These are phyloP conservation scores for Peronospora destructor DNA, from an alignment of 352 stramenopile species.

Conservation along the genomic window DNA sequence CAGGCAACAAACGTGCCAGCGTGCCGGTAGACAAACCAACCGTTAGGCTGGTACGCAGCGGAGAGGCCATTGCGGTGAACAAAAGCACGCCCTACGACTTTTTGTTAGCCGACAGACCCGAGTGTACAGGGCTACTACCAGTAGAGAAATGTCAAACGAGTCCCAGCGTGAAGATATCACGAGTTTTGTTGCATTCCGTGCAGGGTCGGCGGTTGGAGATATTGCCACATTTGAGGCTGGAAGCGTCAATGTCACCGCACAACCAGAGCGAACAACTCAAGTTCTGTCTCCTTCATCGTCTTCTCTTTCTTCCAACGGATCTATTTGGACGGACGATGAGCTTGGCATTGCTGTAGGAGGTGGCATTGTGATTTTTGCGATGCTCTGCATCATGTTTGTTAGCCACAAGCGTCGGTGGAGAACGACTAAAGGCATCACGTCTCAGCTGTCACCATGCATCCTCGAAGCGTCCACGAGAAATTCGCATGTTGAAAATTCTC, in stretches of 20 bases:
- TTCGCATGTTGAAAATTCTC: conserved; percentile 3
- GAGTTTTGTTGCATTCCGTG: conserved; percentile 10
- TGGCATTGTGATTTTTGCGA: conserved; percentile 14
- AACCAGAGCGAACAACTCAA: conserved; percentile 16
- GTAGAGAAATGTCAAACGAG: conserved; percentile 8
- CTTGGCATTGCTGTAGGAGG: conserved; percentile 23
- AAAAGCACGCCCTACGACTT: conserved; percentile 5
- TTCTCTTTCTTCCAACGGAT: conserved; percentile 10
- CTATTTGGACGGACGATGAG: conserved; percentile 17
- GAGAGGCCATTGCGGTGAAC: conserved; percentile 23
- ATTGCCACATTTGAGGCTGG: conserved; percentile 2
- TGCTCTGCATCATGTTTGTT: conserved; percentile 23
- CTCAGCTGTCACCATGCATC: conserved; percentile 10
- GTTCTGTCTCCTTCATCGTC: conserved; percentile 6
- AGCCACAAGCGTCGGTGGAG: conserved; percentile 12
- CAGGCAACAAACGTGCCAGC: conserved; percentile 11
- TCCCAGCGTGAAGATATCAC: conserved; percentile 6
- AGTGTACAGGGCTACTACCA: background rate
- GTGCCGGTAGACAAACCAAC: conserved; percentile 19
- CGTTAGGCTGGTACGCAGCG: conserved; percentile 15
- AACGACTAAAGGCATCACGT: conserved; percentile 12
- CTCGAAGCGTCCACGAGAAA: conserved; percentile 11
- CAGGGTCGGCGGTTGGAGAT: conserved; percentile 1
- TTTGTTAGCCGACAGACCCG: conserved; percentile 8
- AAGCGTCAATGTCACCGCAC: conserved; percentile 3